A percentile compares a stretch with the other conserved stretches of the same genome.
phyloP scores from a whole-genome alignment of 1,284 basidiomycete genomes.

The Austroboletus niveus region DNA sequence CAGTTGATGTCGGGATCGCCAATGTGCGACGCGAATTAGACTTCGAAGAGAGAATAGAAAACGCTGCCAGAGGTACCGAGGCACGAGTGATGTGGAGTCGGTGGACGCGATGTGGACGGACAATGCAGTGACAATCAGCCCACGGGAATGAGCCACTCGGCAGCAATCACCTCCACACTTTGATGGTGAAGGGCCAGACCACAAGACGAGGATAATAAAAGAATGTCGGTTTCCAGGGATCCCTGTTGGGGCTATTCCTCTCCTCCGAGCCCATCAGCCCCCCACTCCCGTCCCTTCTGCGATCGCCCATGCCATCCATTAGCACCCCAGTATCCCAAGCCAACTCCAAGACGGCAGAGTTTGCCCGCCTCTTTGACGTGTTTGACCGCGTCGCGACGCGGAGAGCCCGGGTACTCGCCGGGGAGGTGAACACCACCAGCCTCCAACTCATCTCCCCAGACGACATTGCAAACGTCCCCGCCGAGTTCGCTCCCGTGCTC shows the following conservation, averaged over 20 bases:
- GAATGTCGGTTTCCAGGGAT: neutral
- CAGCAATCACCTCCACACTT: constrained; percentile 9
- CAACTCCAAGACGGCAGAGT: constrained; percentile 44
- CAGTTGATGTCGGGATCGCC: neutral
- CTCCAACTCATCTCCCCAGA: constrained; percentile 28
- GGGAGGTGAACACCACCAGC: constrained; percentile 1
- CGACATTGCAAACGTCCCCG: constrained; percentile 35
- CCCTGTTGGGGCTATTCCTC: no score
- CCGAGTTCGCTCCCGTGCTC: constrained; percentile 46
- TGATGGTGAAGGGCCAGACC: constrained; percentile 6
- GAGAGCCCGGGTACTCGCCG: constrained; percentile 29
- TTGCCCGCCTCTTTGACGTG: constrained; percentile 50
- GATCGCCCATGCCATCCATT: constrained; percentile 1
- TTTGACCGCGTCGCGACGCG: constrained; percentile 50
- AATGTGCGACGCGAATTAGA: neutral
- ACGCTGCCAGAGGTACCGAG: neutral
- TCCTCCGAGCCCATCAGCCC: no score
- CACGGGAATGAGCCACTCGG: constrained; percentile 19
- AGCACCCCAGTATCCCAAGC: constrained; percentile 19
- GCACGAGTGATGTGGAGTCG: neutral
- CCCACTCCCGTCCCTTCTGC: neutral
- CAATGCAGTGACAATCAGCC: constrained; percentile 8
- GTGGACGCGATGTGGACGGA: constrained; percentile 12
- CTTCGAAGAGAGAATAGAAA: neutral
- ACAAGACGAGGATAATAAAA: constrained; percentile 24